phyloP scores from a whole-genome alignment of 2,329 filamentous ascomycete species.

The Cryphonectria naterciae region DNA sequence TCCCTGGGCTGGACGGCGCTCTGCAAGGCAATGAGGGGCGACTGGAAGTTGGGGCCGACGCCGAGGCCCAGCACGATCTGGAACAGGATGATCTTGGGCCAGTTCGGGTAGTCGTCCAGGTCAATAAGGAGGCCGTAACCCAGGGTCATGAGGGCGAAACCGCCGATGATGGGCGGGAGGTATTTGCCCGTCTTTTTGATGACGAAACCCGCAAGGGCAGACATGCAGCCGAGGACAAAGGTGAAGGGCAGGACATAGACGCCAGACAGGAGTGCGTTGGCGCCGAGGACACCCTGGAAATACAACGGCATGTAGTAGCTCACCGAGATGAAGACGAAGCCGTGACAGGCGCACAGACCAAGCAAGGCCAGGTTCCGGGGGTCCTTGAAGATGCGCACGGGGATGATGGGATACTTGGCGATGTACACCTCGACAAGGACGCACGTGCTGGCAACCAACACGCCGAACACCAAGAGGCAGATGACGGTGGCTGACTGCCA shows the following conservation, averaged over 20 bases:
- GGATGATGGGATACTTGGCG: conserved; percentile 71
- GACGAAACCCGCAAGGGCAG: conserved; percentile 46
- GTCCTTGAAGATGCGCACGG: conserved; percentile 62
- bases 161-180: conserved; percentile 56
- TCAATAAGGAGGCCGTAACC: conserved; percentile 62
- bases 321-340: conserved; percentile 64
- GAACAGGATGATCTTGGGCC: conserved; percentile 54
- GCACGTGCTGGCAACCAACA: conserved; percentile 53
- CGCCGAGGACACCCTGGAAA: conserved; percentile 69
- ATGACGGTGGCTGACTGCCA: conserved; percentile 67
- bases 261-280: conserved; percentile 63
- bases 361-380: conserved; percentile 62
- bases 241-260: conserved; percentile 67
- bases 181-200: conserved; percentile 63
- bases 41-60: conserved; percentile 65
- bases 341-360: conserved; percentile 49
- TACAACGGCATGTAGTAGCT: conserved; percentile 76
- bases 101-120: conserved; percentile 55
- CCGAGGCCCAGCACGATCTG: conserved; percentile 65
- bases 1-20: conserved; percentile 62
- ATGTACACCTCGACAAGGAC: conserved; percentile 66
- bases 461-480: conserved; percentile 65
- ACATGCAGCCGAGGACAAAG: conserved; percentile 48
- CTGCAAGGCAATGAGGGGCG: conserved; percentile 67
- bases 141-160: conserved; percentile 58